phyloP scores from a whole-genome alignment of 2,329 filamentous ascomycete genomes.

The Aureobasidium sp. region DNA sequence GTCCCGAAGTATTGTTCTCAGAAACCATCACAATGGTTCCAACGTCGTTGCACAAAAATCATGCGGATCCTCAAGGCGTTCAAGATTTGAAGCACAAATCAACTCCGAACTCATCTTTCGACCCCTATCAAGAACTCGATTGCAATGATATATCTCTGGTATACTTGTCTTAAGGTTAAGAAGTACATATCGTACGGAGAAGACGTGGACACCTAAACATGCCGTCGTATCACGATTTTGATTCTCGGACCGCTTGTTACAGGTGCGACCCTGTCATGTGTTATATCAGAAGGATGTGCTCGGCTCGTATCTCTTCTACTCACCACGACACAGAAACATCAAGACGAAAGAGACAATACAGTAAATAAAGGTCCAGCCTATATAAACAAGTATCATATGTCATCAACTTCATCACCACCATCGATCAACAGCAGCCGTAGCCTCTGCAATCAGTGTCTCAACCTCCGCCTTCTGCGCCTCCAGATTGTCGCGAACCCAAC shows the following conservation, averaged over 20 bases:
- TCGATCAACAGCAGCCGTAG: slow-evolving; percentile 15
- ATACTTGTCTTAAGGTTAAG: background rate
- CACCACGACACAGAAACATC: background rate
- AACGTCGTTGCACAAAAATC: background rate
- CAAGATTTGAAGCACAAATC: background rate
- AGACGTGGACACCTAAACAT: too few relatives aligned
- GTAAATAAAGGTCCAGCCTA: background rate
- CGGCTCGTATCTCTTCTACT: background rate
- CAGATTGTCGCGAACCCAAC: slow-evolving; percentile 25
- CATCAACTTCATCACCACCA: background rate
- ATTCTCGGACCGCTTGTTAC: background rate
- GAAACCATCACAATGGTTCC: too few relatives aligned
- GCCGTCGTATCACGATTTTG: background rate
- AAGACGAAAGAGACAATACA: background rate
- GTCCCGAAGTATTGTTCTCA: too few relatives aligned
- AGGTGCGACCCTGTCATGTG: background rate
- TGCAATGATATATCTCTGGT: too few relatives aligned
- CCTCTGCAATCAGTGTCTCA: slow-evolving; percentile 18
- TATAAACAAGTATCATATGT: background rate
- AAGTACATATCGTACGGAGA: background rate
- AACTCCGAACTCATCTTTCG: too few relatives aligned
- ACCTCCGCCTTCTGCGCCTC: slow-evolving; percentile 20
- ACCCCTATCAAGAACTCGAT: background rate
- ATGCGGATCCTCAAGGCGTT: too few relatives aligned
- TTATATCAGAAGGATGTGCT: background rate